These are phyloP conservation scores for Asterionellopsis glacialis DNA, from an alignment of 108 stramenopile species.

Conservation along the genomic window DNA sequence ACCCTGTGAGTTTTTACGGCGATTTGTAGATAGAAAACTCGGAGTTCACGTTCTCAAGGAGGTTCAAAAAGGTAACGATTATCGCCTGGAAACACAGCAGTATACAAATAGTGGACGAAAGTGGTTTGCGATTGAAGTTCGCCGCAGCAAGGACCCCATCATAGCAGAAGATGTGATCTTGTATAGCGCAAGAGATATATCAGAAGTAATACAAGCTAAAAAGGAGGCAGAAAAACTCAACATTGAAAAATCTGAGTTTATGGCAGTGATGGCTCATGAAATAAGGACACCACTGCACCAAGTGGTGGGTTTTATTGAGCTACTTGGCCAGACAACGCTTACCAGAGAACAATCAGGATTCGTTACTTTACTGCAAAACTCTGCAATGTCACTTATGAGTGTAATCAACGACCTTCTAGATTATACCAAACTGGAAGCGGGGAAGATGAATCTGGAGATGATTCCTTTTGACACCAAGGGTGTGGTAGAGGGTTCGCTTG, in stretches of 20 bases:
- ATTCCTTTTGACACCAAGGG: conserved; percentile 32
- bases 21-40: conserved; percentile 16
- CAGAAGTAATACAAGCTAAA: conserved; percentile 18
- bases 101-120: conserved; percentile 13
- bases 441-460: conserved; percentile 43
- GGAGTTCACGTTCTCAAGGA: conserved; percentile 8
- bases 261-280: conserved; percentile 55
- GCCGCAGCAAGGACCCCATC: conserved; percentile 18
- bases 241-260: conserved; percentile 31
- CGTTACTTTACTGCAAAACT: conserved; percentile 24
- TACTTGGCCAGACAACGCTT: conserved; percentile 28
- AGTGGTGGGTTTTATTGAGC: conserved; percentile 58
- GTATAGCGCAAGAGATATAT: conserved; percentile 20
- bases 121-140: conserved; percentile 23
- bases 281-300: conserved; percentile 59
- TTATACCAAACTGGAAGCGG: conserved; percentile 47
- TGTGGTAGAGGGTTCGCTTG: conserved; percentile 36
- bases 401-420: conserved; percentile 47
- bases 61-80: conserved; percentile 5
- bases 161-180: conserved; percentile 13
- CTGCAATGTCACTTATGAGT: conserved; percentile 31
- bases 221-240: conserved; percentile 24
- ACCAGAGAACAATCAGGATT: conserved; percentile 29
- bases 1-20: conserved; percentile 8
- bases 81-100: conserved; percentile 18